Percentiles rank a stretch among this genome's conserved stretches.
phyloP scores from a whole-genome alignment of 306 rosid species.

The Cicer pinnatifidum region DNA sequence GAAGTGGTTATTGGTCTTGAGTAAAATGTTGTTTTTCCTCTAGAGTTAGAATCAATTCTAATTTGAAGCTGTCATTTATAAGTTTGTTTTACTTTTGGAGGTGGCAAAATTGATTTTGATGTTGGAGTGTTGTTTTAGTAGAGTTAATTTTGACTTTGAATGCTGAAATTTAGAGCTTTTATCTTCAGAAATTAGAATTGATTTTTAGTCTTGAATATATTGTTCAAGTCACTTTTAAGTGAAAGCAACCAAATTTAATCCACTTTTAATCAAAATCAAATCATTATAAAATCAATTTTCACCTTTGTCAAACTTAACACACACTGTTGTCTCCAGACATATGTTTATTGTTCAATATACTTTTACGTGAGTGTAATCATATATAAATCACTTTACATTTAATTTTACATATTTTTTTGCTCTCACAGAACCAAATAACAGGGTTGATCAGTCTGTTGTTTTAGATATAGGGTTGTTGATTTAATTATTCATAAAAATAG shows the following conservation, averaged over 20 bases:
- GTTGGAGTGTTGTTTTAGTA: not conserved
- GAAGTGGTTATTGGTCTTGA: no score
- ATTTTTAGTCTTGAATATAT: not conserved
- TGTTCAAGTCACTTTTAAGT: not conserved
- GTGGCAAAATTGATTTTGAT: not conserved
- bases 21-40: no score
- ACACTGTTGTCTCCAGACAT: not conserved
- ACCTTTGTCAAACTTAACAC: no score
- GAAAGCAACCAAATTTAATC: not conserved
- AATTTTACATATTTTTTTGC: not conserved
- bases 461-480: not conserved
- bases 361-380: not conserved
- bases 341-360: not conserved
- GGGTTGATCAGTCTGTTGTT: conserved; percentile 23
- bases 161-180: not conserved
- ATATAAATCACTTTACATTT: not conserved
- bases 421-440: not conserved
- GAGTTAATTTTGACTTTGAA: not conserved
- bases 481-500: not conserved
- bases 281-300: no score
- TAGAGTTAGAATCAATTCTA: not conserved
- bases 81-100: not conserved
- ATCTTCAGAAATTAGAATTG: not conserved
- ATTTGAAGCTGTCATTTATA: not conserved
- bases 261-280: no score